A percentile compares a stretch with the other conserved stretches of the same genome.
Conservation (phyloP, 495 filamentous ascomycete species). For the Aspergillus affinis region DNA sequence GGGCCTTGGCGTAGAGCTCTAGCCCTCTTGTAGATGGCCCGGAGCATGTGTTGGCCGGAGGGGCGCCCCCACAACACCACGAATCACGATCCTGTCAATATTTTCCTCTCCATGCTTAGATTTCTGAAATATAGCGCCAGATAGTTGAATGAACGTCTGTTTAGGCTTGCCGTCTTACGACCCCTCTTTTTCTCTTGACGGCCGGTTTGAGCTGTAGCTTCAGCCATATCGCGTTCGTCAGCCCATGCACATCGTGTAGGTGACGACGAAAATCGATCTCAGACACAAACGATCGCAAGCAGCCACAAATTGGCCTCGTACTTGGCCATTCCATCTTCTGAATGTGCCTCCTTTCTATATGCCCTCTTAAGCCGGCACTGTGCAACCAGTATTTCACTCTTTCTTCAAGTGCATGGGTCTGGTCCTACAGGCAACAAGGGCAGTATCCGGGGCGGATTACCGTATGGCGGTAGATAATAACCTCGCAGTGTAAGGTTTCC, state of each 20-base stretch:
- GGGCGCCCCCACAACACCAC: too few species aligned
- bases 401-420: conserved; percentile 9
- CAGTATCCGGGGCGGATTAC: conserved; percentile 22
- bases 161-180: too few species aligned
- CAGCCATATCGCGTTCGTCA: not conserved
- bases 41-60: too few species aligned
- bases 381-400: conserved; percentile 17
- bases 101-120: too few species aligned
- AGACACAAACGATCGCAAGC: not conserved
- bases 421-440: conserved; percentile 19
- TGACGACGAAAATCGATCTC: conserved; percentile 3
- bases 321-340: conserved; percentile 1
- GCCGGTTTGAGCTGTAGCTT: conserved; percentile 6
- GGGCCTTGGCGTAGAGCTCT: too few species aligned
- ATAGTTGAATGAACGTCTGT: too few species aligned
- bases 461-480: conserved; percentile 22
- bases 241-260: conserved; percentile 3
- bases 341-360: conserved; percentile 20
- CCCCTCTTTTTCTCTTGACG: conserved; percentile 5
- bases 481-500: conserved; percentile 20
- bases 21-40: too few species aligned
- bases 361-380: conserved; percentile 20
- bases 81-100: too few species aligned
- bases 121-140: too few species aligned
- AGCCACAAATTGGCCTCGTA: conserved; percentile 2